Base-by-base conservation (phyloP, 1,284 basidiomycete species). In the Leccinum subspadiceum region DNA sequence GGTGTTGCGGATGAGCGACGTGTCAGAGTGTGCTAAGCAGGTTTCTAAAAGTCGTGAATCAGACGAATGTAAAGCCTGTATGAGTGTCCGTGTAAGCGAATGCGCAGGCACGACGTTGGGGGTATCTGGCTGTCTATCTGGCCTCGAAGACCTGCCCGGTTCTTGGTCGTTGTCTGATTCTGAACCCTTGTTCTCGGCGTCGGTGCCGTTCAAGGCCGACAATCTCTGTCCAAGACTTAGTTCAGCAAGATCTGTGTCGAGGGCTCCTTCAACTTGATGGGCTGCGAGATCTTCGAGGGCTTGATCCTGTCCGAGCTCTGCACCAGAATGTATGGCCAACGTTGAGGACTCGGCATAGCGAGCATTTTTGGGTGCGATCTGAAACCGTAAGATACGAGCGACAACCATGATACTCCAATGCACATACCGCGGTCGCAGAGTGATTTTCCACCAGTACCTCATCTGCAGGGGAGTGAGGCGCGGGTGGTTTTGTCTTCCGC, bases 1-100 rank as follows among this genome's bases (percentile, higher is more conserved):
- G 1, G 96, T 98, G 71, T 94, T 93, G 57, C 89, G 84, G 66
- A 99, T 93, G 48, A 99, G 79, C 1, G 79, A 77, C 8, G 84
- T 79, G 66, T 97, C 89, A 17, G 93, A 92, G 76, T 98, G 94
- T 1, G 84, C 78, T 33, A 99, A 79, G 77, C 95, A 98, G 29
- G 90, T 89, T 69, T 97, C 94, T 60, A 99, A 79, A 44, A 99
- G 79, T 5, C 88, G 86, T 1, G 90, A 85, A 78, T 99, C 97
- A 20, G 92, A 91, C 2, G 96, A 98, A 74, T 99, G 96, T 52
- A 99, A 79, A 0, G 97, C 96, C 77, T 99, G 97, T 54, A 96
- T 93, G 53, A 99, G 83, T 13, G 96, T 96, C 56, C 95, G 90
- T 24, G 96, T 94, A 57, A 99, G 84, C 1, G 96, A 97, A 62